These are phyloP conservation scores for Colletotrichum cuscutae DNA, from an alignment of 2,329 filamentous ascomycete species.

Conservation along the genomic window DNA sequence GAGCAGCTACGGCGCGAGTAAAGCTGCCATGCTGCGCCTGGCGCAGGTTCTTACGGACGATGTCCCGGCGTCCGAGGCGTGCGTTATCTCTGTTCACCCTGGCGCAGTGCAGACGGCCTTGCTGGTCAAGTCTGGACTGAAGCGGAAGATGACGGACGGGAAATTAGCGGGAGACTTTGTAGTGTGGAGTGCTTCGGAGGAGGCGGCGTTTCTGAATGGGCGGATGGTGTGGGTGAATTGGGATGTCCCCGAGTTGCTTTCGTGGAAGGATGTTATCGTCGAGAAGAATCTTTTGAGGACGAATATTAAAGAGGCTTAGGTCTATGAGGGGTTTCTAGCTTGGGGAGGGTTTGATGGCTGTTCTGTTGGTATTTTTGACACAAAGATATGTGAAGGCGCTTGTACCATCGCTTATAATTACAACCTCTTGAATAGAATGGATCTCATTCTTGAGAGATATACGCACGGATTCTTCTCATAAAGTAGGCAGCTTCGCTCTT, in stretches of 20 bases:
- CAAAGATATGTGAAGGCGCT: too few species aligned
- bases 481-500: not conserved
- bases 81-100: constrained; percentile 11
- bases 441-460: not conserved
- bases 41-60: constrained; percentile 76
- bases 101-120: constrained; percentile 15
- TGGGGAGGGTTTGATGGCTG: not conserved
- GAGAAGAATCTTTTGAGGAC: constrained; percentile 26
- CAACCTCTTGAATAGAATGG: too few species aligned
- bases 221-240: constrained; percentile 47
- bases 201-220: constrained; percentile 47
- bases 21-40: constrained; percentile 78
- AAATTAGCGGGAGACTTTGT: constrained; percentile 44
- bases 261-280: constrained; percentile 31
- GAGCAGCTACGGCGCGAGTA: constrained; percentile 77
- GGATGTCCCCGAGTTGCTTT: constrained; percentile 44
- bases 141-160: not conserved
- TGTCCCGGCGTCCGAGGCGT: constrained; percentile 2
- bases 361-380: too few species aligned
- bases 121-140: constrained; percentile 12
- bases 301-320: constrained; percentile 14
- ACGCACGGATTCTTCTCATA: not conserved
- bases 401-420: too few species aligned
- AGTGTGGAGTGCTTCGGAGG: constrained; percentile 40
- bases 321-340: not conserved